These are phyloP conservation scores for Lumnitzera littorea DNA, from an alignment of 345 rosid genomes.

Conservation along the genomic window DNA sequence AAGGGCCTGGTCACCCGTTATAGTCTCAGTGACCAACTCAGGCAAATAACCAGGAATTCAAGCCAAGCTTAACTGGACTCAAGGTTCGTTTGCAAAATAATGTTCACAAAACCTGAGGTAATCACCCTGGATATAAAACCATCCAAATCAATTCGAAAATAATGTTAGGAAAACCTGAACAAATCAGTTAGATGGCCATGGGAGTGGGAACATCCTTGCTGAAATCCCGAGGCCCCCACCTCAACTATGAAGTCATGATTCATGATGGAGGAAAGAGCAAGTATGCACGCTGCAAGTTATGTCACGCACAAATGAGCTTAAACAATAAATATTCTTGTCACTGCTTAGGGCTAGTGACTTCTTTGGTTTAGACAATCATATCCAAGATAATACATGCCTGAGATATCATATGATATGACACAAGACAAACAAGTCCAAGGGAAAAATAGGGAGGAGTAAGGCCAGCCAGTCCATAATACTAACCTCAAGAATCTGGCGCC, in stretches of 20 bases:
- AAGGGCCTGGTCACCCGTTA: too few species aligned
- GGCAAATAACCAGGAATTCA: too few species aligned
- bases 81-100: background rate
- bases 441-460: background rate
- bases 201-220: constrained; percentile 40
- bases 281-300: constrained; percentile 42
- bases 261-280: constrained; percentile 36
- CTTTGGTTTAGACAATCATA: constrained; percentile 11
- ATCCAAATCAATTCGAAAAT: constrained; percentile 16
- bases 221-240: constrained; percentile 33
- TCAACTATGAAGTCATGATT: constrained; percentile 45
- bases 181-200: constrained; percentile 40
- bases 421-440: background rate
- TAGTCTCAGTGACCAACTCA: too few species aligned
- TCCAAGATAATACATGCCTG: background rate
- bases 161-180: constrained; percentile 44
- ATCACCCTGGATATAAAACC: constrained; percentile 3
- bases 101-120: background rate
- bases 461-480: constrained; percentile 7
- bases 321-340: constrained; percentile 13
- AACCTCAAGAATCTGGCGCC: constrained; percentile 84
- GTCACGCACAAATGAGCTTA: constrained; percentile 30
- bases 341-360: constrained; percentile 7
- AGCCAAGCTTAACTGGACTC: too few species aligned
- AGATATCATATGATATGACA: background rate